These are phyloP conservation scores for Penicillium sp. DNA, from an alignment of 2,329 filamentous ascomycete genomes.

Conservation along the genomic window DNA sequence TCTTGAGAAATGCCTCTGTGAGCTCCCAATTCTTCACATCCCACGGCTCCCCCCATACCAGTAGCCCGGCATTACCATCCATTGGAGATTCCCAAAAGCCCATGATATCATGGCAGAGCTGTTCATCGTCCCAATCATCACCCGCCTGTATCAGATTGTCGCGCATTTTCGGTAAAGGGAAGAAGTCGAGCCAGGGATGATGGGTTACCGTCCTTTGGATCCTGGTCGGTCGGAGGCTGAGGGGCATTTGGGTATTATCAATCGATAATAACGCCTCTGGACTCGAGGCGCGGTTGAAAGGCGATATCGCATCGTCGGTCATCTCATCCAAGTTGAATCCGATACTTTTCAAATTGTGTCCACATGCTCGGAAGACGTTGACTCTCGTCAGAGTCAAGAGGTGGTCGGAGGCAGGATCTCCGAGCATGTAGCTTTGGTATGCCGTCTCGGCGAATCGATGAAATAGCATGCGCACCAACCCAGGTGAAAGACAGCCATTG, in stretches of 20 bases:
- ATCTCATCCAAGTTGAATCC: conserved; percentile 26
- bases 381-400: conserved; percentile 34
- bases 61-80: conserved; percentile 31
- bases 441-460: conserved; percentile 21
- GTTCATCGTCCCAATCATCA: conserved; percentile 33
- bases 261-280: neutral
- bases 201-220: conserved; percentile 40
- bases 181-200: conserved; percentile 42
- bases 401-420: conserved; percentile 31
- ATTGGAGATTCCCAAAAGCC: conserved; percentile 29
- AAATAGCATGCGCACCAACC: conserved; percentile 5
- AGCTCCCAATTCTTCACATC: conserved; percentile 50
- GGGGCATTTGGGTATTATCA: conserved; percentile 21
- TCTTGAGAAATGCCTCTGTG: conserved; percentile 45
- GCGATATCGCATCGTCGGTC: conserved; percentile 30
- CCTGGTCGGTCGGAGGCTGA: conserved; percentile 37
- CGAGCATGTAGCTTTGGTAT: conserved; percentile 25
- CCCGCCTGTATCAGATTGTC: conserved; percentile 41
- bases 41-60: conserved; percentile 53
- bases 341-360: conserved; percentile 28
- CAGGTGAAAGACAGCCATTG: conserved; percentile 1
- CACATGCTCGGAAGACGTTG: conserved; percentile 37
- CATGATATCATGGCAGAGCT: conserved; percentile 41
- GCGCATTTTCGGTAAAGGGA: conserved; percentile 36
- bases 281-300: conserved; percentile 17